These are phyloP conservation scores for Cyberlindnera saturnus DNA, from an alignment of 805 yeast genomes.

Conservation along the genomic window DNA sequence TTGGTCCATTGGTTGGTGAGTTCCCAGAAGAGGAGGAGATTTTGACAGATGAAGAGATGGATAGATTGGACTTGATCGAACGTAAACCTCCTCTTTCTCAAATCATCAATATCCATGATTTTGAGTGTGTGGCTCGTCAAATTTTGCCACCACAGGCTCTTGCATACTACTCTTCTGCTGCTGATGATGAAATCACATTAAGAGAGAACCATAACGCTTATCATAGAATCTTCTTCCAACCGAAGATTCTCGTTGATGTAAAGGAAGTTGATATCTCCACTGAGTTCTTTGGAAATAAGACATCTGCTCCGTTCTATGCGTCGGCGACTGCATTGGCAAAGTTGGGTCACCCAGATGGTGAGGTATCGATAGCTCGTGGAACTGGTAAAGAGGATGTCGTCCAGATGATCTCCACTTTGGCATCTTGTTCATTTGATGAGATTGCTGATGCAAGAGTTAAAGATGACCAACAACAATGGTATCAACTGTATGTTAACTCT, in stretches of 20 bases:
- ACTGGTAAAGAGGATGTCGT: constrained; percentile 64
- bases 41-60: constrained; percentile 31
- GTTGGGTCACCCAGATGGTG: constrained; percentile 92
- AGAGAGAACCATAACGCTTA: constrained; percentile 89
- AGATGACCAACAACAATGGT: constrained; percentile 75
- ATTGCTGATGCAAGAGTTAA: constrained; percentile 63
- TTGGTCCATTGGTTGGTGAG: constrained; percentile 47
- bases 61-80: constrained; percentile 35
- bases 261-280: constrained; percentile 63
- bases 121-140: constrained; percentile 78
- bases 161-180: constrained; percentile 89
- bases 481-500: constrained; percentile 77
- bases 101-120: constrained; percentile 75
- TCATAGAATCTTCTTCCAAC: constrained; percentile 84
- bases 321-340: constrained; percentile 91
- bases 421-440: constrained; percentile 85
- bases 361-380: constrained; percentile 77
- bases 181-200: constrained; percentile 87
- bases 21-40: constrained; percentile 32
- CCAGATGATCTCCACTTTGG: constrained; percentile 91
- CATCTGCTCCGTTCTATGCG: constrained; percentile 76
- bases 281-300: constrained; percentile 64
- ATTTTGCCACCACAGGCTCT: constrained; percentile 77
- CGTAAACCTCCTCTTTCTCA: constrained; percentile 64
- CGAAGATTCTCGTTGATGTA: constrained; percentile 78